A percentile compares a stretch with the other conserved stretches of the same genome.
These are phyloP conservation scores for Trypethelium eluteriae DNA, from an alignment of 495 filamentous ascomycete species.

Conservation along the genomic window DNA sequence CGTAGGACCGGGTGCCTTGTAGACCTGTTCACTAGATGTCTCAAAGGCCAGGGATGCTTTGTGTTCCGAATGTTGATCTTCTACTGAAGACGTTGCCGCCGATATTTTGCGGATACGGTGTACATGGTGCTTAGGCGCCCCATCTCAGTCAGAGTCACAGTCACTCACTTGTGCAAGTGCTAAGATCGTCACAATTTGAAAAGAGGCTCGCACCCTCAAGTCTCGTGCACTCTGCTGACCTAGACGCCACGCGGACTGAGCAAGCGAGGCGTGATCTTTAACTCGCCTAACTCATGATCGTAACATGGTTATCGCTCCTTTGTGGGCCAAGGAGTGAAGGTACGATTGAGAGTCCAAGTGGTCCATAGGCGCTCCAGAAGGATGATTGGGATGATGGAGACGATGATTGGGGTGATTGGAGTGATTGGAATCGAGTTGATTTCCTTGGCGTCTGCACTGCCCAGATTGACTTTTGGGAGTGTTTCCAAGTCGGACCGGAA, in stretches of 20 bases:
- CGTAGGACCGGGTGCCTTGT: neutral
- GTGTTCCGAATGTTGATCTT: neutral
- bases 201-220: neutral
- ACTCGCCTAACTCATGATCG: neutral
- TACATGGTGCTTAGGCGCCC: conserved; percentile 5
- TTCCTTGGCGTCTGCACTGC: neutral
- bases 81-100: neutral
- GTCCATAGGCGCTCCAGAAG: too few relatives aligned
- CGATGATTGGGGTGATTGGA: neutral
- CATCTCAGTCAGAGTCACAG: conserved; percentile 4
- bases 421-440: neutral
- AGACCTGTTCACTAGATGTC: neutral
- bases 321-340: neutral
- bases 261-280: neutral
- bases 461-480: neutral
- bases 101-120: neutral
- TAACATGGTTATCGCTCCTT: neutral
- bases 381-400: neutral
- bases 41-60: neutral
- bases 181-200: neutral
- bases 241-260: neutral
- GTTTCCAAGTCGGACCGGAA: neutral
- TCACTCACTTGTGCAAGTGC: neutral
- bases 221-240: neutral
- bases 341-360: too few relatives aligned